phyloP scores from a whole-genome alignment of 2,329 filamentous ascomycete species.

The Xylariaceae sp. region DNA sequence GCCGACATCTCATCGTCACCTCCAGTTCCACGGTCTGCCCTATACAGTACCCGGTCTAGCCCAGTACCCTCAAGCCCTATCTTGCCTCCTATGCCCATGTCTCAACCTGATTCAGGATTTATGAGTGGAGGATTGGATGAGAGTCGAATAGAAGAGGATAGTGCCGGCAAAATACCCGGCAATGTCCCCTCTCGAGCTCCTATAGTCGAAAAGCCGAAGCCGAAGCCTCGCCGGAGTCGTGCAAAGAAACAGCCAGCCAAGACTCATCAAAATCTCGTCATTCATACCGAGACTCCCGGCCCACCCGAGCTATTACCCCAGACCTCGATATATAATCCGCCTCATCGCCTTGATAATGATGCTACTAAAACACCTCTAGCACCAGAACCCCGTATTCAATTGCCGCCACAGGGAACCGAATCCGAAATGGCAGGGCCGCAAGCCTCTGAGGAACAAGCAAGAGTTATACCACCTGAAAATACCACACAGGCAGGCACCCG shows the following conservation, averaged over 20 bases:
- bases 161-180: conserved; percentile 48
- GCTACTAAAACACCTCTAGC: conserved; percentile 19
- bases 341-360: conserved; percentile 21
- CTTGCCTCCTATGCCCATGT: conserved; percentile 66
- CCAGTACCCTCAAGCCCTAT: conserved; percentile 80
- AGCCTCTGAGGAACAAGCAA: conserved; percentile 18
- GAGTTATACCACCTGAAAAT: conserved; percentile 15
- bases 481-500: conserved; percentile 15
- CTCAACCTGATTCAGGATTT: conserved; percentile 76
- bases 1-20: conserved; percentile 88
- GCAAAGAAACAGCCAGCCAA: conserved; percentile 35
- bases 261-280: conserved; percentile 36
- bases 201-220: conserved; percentile 33
- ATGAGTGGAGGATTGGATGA: conserved; percentile 79
- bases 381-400: conserved; percentile 8
- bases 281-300: conserved; percentile 47
- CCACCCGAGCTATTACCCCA: conserved; percentile 47
- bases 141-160: conserved; percentile 61
- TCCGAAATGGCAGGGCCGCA: conserved; percentile 5
- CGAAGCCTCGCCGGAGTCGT: conserved; percentile 38
- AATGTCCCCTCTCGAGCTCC: conserved; percentile 36
- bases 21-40: conserved; percentile 69
- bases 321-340: conserved; percentile 47
- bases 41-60: conserved; percentile 56
- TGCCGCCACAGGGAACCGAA: neutral